Base-by-base conservation (phyloP, 225 moss, liverwort and hornwort species). In the Antitrichia curtipendula region DNA sequence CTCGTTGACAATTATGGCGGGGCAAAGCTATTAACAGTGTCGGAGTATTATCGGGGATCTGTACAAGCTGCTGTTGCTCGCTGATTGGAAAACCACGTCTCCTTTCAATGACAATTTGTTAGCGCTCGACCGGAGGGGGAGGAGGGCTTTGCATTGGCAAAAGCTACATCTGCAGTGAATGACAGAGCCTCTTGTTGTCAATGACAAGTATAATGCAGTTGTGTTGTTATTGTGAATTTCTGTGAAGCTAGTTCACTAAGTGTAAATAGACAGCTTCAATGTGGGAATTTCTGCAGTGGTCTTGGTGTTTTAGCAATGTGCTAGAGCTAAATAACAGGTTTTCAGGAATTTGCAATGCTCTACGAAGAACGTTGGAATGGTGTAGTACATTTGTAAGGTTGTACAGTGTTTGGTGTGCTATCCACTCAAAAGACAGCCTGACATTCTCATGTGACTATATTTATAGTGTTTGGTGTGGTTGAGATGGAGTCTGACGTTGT, bases 1-100 rank as follows among this genome's bases (percentile, higher is more conserved):
- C 90, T 98, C 58, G 89, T 98, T 62, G 97, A 98, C 89, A 91
- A 92, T 86, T 98, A 95, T 78, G 97, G 98, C 78, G 98, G 98
- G 85, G 97, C 98, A 36, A 96, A 95, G 90, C 89, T 85, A 28
- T 31, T 98, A 22, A 92, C 95, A 32, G 95, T 98, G 87, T 92
- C 92, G 72, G 95, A 95, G 66, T 98, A 98, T 87, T 98, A 97
- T 75, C 91, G 79, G 38, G 86, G 84, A 32, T 82, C 87, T 20
- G 89, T 52, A 56, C 38, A 77, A 75, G 81, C 84, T 70, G 66
- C 54, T 36, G 52, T 85, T 61, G 53, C 65, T 87, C 81, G 70
- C 13, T 89, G 84, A 91, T 76, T 41, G 72, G 41, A 23, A 18
- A 52, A 43, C 0, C 53, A 18, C 31, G 19, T 64, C 36, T 53